Conservation (phyloP, 2,329 filamentous ascomycete genomes). For the Akanthomyces muscarius region DNA sequence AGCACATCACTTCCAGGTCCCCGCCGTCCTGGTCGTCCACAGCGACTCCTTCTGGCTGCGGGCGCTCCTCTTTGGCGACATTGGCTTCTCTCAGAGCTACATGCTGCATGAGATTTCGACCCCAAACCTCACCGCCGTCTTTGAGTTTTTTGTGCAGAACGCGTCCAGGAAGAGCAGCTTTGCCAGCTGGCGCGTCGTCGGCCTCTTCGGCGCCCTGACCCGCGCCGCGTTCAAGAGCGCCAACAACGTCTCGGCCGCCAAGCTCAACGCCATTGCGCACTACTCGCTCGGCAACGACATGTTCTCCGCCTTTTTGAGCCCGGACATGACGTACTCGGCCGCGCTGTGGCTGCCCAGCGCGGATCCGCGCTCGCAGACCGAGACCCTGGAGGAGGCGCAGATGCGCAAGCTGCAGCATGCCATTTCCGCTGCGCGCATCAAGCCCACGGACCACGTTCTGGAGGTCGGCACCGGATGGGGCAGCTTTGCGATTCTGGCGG, state of each 20-base stretch:
- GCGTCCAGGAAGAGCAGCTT: conserved; percentile 59
- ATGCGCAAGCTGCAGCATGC: conserved; percentile 63
- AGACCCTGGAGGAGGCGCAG: conserved; percentile 63
- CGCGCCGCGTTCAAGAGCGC: conserved; percentile 53
- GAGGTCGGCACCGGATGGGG: conserved; percentile 77
- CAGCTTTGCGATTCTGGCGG: conserved; percentile 67
- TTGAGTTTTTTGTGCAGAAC: conserved; percentile 69
- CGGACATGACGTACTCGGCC: conserved; percentile 73
- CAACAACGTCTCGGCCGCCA: conserved; percentile 54
- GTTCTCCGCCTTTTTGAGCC: conserved; percentile 68
- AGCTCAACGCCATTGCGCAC: conserved; percentile 66
- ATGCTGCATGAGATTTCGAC: conserved; percentile 70
- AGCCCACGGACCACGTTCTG: conserved; percentile 62
- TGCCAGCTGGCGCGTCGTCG: conserved; percentile 50
- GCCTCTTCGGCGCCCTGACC: conserved; percentile 53
- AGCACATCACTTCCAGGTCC: background rate
- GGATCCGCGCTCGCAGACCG: conserved; percentile 39
- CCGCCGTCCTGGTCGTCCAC: conserved; percentile 47
- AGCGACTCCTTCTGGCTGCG: conserved; percentile 68
- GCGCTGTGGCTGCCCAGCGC: conserved; percentile 51
- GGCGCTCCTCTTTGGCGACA: conserved; percentile 65
- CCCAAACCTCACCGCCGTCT: conserved; percentile 62
- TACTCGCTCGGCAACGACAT: conserved; percentile 75
- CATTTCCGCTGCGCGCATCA: conserved; percentile 60
- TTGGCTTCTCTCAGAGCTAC: conserved; percentile 71